Percentiles rank a stretch among this genome's conserved stretches.
Evolutionary conservation across 75 land plant species (phyloP).

Genomic region (Isoetes taiwanensis): DNA sequence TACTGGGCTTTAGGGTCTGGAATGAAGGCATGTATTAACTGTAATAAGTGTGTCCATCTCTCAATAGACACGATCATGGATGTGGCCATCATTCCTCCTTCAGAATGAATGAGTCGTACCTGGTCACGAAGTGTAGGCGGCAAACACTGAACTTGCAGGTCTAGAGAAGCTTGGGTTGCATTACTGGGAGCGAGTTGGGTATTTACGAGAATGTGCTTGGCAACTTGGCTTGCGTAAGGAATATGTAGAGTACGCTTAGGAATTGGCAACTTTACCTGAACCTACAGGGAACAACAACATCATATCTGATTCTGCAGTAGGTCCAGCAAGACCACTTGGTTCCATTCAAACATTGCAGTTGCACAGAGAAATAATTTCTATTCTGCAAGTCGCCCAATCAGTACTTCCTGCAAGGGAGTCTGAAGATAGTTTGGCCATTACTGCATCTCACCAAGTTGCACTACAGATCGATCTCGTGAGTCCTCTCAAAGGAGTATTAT

Average conservation of each 20-base stretch:
- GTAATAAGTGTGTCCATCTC: too few relatives aligned
- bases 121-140: too few relatives aligned
- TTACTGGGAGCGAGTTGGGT: slow-evolving; percentile 70
- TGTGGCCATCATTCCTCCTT: too few relatives aligned
- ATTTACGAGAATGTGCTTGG: slow-evolving; percentile 63
- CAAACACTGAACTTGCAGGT: too few relatives aligned
- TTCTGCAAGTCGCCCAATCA: slow-evolving; percentile 28
- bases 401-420: slow-evolving; percentile 14
- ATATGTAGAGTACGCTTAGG: slow-evolving; percentile 71
- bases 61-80: too few relatives aligned
- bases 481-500: slow-evolving; percentile 63
- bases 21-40: too few relatives aligned
- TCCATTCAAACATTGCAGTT: slow-evolving; percentile 33
- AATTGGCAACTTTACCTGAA: slow-evolving; percentile 75
- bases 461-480: slow-evolving; percentile 84
- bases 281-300: background rate
- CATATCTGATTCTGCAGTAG: slow-evolving; percentile 26
- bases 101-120: too few relatives aligned
- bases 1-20: too few relatives aligned
- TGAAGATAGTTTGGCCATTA: slow-evolving; percentile 17
- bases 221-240: slow-evolving; percentile 40
- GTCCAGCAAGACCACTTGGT: slow-evolving; percentile 55
- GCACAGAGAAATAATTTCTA: slow-evolving; percentile 42
- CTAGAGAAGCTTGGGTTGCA: slow-evolving; percentile 77
- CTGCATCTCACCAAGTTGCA: slow-evolving; percentile 33